Evolutionary conservation across 2,329 filamentous ascomycete species (phyloP).

Genomic region (Alternaria ethzedia): DNA sequence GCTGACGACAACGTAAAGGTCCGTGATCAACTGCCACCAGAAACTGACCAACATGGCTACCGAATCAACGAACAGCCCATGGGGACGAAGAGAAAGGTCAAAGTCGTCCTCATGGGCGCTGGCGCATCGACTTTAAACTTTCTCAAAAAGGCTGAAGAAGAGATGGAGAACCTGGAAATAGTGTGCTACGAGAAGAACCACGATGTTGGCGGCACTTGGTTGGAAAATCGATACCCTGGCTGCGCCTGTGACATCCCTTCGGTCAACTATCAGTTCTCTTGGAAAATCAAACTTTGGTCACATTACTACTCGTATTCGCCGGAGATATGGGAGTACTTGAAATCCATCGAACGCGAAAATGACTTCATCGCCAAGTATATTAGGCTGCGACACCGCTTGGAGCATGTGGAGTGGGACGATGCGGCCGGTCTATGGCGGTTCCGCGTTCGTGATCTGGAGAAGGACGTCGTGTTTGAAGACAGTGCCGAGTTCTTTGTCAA

Average conservation of each 20-base stretch:
- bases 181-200: conserved; percentile 52
- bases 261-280: conserved; percentile 54
- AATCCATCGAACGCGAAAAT: conserved; percentile 49
- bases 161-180: conserved; percentile 50
- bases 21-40: conserved; percentile 41
- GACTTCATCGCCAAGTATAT: conserved; percentile 38
- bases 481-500: conserved; percentile 34
- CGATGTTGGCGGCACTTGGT: conserved; percentile 51
- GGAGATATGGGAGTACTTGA: conserved; percentile 59
- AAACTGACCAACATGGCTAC: conserved; percentile 51
- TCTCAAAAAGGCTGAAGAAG: conserved; percentile 52
- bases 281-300: conserved; percentile 57
- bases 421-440: conserved; percentile 22
- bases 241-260: conserved; percentile 45
- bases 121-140: conserved; percentile 53
- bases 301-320: conserved; percentile 53
- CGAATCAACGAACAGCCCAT: conserved; percentile 52
- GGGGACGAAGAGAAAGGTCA: conserved; percentile 50
- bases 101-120: conserved; percentile 53
- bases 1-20: conserved; percentile 32
- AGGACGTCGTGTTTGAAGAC: conserved; percentile 20
- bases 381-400: conserved; percentile 23
- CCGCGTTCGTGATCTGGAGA: conserved; percentile 20
- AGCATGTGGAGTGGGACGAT: conserved; percentile 27
- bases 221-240: conserved; percentile 52